Evolutionary conservation across 306 rosid genomes (phyloP).

Genomic region (Lagenaria siceraria): DNA sequence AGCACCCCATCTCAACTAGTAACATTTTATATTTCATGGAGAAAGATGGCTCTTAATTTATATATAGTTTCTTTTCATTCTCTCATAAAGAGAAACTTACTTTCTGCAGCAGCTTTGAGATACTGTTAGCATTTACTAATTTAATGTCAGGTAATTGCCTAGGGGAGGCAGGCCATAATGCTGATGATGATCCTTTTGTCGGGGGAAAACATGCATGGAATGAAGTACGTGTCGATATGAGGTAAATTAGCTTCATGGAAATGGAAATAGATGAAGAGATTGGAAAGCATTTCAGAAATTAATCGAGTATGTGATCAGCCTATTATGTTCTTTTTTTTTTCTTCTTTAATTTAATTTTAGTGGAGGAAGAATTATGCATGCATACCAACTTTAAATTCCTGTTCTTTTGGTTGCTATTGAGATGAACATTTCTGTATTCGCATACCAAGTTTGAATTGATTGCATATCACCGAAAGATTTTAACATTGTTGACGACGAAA

Average conservation of each 20-base stretch:
- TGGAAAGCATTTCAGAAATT: background rate
- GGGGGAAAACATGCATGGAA: conserved; percentile 1
- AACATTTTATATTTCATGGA: background rate
- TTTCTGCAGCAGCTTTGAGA: background rate
- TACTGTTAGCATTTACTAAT: background rate
- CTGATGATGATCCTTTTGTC: conserved; percentile 1
- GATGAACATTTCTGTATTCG: background rate
- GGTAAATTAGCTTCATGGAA: background rate
- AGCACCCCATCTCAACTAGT: background rate
- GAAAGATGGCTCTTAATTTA: background rate
- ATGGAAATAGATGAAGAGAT: background rate
- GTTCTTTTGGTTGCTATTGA: background rate
- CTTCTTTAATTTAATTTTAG: background rate
- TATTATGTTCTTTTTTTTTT: background rate
- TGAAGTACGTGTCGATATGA: conserved; percentile 1
- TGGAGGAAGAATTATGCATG: background rate
- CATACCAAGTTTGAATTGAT: background rate
- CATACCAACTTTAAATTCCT: background rate
- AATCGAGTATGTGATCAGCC: conserved; percentile 3
- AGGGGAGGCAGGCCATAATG: background rate
- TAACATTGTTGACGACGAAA: background rate
- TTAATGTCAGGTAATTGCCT: background rate
- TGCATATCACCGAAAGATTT: conserved; percentile 1
- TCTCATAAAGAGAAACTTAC: background rate
- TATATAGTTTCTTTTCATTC: background rate